A percentile compares a stretch with the other conserved stretches of the same genome.
phyloP scores from a whole-genome alignment of 2,329 filamentous ascomycete species.

The Sporothrix humicola region DNA sequence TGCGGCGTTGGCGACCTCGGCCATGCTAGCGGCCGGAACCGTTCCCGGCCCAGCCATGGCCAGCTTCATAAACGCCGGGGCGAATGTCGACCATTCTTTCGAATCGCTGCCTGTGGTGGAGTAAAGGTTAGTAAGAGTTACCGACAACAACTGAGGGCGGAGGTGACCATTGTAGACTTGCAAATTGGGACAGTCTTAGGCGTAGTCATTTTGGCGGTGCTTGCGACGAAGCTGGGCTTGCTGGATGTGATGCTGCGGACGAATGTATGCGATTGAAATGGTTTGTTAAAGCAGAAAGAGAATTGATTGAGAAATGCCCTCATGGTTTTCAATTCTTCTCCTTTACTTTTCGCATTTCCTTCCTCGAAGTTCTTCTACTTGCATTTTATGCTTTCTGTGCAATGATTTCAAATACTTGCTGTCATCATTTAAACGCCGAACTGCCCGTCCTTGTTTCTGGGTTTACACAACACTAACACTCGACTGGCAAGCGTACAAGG shows the following conservation, averaged over 20 bases:
- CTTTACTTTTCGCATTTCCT: neutral
- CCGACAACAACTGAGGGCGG: neutral
- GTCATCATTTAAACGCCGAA: neutral
- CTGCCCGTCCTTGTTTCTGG: neutral
- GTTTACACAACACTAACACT: no score
- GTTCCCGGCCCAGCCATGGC: neutral
- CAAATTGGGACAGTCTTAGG: neutral
- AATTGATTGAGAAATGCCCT: neutral
- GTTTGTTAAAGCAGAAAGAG: neutral
- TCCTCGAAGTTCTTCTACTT: neutral
- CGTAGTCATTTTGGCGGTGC: neutral
- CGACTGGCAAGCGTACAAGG: neutral
- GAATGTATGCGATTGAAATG: neutral
- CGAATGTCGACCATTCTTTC: neutral
- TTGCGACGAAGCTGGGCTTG: neutral
- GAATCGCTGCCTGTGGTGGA: neutral
- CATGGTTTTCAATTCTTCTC: neutral
- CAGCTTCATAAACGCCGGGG: neutral
- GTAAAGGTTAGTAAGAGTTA: neutral
- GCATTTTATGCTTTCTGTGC: neutral
- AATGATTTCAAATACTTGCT: neutral
- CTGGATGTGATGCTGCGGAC: neutral
- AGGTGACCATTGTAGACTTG: neutral
- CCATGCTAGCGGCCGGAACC: neutral
- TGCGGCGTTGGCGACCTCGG: neutral